Conservation (phyloP, 345 rosid genomes). For the Aethionema arabicum region DNA sequence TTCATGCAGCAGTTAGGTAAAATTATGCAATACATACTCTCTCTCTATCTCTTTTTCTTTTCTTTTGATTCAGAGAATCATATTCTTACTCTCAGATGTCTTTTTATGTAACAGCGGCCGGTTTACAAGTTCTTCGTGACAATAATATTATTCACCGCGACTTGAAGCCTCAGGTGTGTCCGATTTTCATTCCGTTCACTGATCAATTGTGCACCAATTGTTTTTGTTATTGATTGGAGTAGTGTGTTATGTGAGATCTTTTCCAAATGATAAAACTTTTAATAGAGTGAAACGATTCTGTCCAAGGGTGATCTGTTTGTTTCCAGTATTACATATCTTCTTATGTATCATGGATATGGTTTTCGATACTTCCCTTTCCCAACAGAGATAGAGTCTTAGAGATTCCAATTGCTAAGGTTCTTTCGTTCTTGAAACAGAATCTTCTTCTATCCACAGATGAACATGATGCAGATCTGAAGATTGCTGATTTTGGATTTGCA, state of each 20-base stretch:
- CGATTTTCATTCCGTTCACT: conserved; percentile 20
- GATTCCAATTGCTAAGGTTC: conserved; percentile 35
- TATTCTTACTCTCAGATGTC: conserved; percentile 3
- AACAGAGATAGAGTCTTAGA: conserved; percentile 6
- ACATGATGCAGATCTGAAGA: conserved; percentile 66
- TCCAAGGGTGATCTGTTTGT: conserved; percentile 7
- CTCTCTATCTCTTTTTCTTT: conserved; percentile 15
- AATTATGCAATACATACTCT: conserved; percentile 12
- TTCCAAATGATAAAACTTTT: neutral
- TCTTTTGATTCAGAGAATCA: conserved; percentile 17
- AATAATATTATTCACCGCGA: conserved; percentile 94
- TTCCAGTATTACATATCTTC: neutral
- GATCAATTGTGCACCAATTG: neutral
- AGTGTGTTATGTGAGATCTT: conserved; percentile 5
- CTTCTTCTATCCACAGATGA: conserved; percentile 82
- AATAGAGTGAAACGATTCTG: neutral
- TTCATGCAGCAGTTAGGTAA: conserved; percentile 93
- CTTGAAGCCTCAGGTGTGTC: conserved; percentile 90
- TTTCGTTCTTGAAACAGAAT: conserved; percentile 63
- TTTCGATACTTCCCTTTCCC: conserved; percentile 7
- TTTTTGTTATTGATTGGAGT: conserved; percentile 7
- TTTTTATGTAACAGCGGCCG: conserved; percentile 59
- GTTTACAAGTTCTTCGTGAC: conserved; percentile 83
- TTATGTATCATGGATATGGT: neutral
- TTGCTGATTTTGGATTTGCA: conserved; percentile 99